phyloP scores from a whole-genome alignment of 148 eudicot genomes.

The Selenicereus undatus region DNA sequence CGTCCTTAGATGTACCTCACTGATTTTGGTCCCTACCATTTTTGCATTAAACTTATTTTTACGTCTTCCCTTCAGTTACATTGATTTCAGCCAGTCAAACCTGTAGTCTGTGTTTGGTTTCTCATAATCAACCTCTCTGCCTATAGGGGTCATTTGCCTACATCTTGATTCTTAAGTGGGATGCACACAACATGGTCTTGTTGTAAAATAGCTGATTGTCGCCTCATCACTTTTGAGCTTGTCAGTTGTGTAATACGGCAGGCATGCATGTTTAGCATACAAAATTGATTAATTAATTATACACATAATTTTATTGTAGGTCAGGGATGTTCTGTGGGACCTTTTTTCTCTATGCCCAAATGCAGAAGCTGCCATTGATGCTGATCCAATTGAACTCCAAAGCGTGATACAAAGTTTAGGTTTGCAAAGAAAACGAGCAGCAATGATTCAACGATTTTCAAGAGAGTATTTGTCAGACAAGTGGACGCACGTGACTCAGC shows the following conservation, averaged over 20 bases:
- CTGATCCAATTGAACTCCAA: constrained; percentile 35
- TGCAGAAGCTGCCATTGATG: constrained; percentile 56
- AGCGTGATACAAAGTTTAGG: constrained; percentile 55
- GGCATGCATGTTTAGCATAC: background rate
- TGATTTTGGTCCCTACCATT: background rate
- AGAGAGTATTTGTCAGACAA: constrained; percentile 48
- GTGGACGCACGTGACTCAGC: constrained; percentile 80
- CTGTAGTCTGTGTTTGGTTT: background rate
- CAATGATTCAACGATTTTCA: constrained; percentile 55
- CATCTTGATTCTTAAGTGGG: background rate
- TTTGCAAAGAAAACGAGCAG: constrained; percentile 53
- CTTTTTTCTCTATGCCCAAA: constrained; percentile 64
- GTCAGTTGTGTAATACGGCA: background rate
- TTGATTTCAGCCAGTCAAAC: background rate
- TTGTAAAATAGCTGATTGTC: background rate
- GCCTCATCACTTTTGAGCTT: background rate
- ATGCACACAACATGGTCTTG: background rate
- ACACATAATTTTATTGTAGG: constrained; percentile 36
- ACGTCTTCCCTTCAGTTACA: background rate
- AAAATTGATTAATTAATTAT: background rate
- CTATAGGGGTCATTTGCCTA: no score
- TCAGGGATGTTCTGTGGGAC: constrained; percentile 37
- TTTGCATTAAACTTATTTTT: background rate
- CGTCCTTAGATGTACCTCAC: no score
- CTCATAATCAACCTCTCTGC: background rate